Conservation (phyloP, 1,284 basidiomycete species). For the Papiliotrema laurentii region DNA sequence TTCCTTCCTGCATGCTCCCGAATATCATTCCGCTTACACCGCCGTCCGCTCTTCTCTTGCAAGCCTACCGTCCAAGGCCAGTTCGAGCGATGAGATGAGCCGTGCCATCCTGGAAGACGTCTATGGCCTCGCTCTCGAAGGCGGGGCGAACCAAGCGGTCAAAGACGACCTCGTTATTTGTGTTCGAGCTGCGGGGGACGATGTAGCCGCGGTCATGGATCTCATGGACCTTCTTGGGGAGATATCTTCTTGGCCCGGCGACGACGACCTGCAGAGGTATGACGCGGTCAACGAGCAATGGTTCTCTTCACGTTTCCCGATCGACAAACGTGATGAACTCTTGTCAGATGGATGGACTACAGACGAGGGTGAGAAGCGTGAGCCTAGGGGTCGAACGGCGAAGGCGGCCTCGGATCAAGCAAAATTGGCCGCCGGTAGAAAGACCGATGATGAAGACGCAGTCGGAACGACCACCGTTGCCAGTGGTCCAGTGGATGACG, state of each 20-base stretch:
- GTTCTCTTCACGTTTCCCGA: background rate
- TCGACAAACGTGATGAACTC: too few relatives aligned
- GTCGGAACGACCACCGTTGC: too few relatives aligned
- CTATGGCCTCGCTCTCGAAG: conserved; percentile 22
- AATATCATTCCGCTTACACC: conserved; percentile 29
- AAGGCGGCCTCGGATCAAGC: too few relatives aligned
- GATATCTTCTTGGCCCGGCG: conserved; percentile 32
- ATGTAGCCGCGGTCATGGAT: conserved; percentile 38
- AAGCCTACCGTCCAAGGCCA: conserved; percentile 10
- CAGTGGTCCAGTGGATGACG: too few relatives aligned
- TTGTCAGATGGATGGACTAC: too few relatives aligned
- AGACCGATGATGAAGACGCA: background rate
- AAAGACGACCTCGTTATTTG: conserved; percentile 34
- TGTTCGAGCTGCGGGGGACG: conserved; percentile 27
- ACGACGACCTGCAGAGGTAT: conserved; percentile 19
- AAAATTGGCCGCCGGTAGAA: too few relatives aligned
- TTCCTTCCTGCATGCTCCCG: conserved; percentile 32
- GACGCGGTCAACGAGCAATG: conserved; percentile 1
- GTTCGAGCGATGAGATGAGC: conserved; percentile 7
- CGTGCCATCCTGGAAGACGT: conserved; percentile 31
- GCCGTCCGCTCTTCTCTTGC: conserved; percentile 29
- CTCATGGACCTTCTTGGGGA: conserved; percentile 39
- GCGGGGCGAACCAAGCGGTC: background rate
- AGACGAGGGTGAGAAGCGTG: too few relatives aligned
- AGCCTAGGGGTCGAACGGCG: too few relatives aligned